phyloP scores from a whole-genome alignment of 148 eudicot genomes.

The Rheum nobile region DNA sequence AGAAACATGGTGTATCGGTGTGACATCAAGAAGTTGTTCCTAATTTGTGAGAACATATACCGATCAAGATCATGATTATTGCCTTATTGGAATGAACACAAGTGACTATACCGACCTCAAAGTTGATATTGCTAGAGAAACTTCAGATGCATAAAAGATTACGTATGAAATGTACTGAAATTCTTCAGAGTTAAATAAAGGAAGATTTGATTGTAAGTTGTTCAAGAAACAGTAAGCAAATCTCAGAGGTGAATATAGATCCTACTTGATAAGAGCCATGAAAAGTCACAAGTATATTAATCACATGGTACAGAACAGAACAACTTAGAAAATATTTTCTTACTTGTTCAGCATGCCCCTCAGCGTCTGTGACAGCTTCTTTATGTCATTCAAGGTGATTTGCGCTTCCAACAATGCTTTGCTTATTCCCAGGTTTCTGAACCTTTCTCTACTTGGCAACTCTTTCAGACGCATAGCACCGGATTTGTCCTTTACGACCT shows the following conservation, averaged over 20 bases:
- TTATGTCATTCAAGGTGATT: conserved; percentile 36
- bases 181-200: no score
- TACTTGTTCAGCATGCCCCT: conserved; percentile 58
- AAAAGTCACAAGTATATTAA: not conserved
- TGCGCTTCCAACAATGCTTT: conserved; percentile 25
- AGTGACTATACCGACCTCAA: no score
- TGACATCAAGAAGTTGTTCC: no score
- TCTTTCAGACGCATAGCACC: conserved; percentile 14
- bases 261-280: not conserved
- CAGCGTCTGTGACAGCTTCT: conserved; percentile 28
- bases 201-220: no score
- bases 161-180: no score
- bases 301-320: not conserved
- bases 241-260: not conserved
- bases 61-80: no score
- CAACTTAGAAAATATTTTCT: conserved; percentile 14
- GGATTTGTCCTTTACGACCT: conserved; percentile 21
- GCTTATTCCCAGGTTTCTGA: conserved; percentile 18
- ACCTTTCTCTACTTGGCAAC: conserved; percentile 19
- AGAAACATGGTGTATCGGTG: no score
- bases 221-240: no score
- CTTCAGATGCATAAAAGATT: no score
- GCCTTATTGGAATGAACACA: no score
- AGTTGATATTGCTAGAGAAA: no score
- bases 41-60: no score